A percentile compares a stretch with the other conserved stretches of the same genome.
Evolutionary conservation across 371 early-diverging fungal genomes (phyloP).

Genomic region (Mucor racemosus): DNA sequence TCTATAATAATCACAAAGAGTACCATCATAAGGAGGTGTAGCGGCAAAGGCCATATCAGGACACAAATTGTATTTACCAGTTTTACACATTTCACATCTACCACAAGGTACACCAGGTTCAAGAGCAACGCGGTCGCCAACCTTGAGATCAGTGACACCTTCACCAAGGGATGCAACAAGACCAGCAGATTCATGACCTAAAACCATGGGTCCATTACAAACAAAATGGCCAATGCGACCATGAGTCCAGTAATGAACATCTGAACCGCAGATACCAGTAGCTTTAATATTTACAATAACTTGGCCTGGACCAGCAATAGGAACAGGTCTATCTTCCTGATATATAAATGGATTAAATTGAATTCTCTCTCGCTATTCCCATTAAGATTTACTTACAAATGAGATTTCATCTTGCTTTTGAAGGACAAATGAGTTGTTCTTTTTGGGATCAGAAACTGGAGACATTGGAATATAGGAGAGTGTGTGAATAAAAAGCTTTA

Average conservation of each 20-base stretch:
- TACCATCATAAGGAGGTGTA: constrained; percentile 60
- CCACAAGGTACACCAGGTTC: constrained; percentile 74
- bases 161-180: constrained; percentile 62
- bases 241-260: constrained; percentile 58
- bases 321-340: constrained; percentile 29
- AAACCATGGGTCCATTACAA: constrained; percentile 63
- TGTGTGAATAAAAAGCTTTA: neutral
- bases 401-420: constrained; percentile 23
- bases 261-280: constrained; percentile 58
- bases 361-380: neutral
- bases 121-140: constrained; percentile 74
- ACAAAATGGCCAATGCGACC: constrained; percentile 54
- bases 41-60: constrained; percentile 56
- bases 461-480: constrained; percentile 8
- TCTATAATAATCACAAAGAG: constrained; percentile 52
- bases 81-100: constrained; percentile 58
- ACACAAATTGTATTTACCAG: constrained; percentile 57
- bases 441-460: constrained; percentile 2
- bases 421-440: constrained; percentile 28
- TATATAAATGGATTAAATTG: neutral
- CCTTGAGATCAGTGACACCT: constrained; percentile 54
- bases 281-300: constrained; percentile 54
- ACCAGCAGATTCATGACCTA: constrained; percentile 84
- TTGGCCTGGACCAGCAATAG: constrained; percentile 33
- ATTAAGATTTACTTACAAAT: constrained; percentile 17